Conservation (phyloP, 2,329 filamentous ascomycete genomes). For the Trichoderma lentiforme region DNA sequence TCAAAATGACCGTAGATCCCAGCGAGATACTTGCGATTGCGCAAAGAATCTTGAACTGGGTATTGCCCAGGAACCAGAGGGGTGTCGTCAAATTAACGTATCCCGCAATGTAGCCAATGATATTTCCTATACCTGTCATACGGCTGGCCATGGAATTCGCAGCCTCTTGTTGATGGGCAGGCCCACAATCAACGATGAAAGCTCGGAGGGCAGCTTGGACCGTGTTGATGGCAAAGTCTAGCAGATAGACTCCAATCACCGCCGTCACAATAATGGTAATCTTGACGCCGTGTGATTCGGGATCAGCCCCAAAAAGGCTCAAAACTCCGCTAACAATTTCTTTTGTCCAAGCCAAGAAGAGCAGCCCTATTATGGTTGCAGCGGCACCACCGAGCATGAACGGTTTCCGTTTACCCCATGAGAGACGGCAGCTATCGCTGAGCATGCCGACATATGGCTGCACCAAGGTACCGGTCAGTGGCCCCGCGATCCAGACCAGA, state of each 20-base stretch:
- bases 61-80: constrained; percentile 77
- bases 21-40: constrained; percentile 77
- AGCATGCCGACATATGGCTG: constrained; percentile 81
- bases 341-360: constrained; percentile 70
- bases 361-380: constrained; percentile 64
- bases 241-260: constrained; percentile 80
- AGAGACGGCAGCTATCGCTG: constrained; percentile 71
- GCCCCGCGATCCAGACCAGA: constrained; percentile 80
- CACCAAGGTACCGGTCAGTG: constrained; percentile 72
- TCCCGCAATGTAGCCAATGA: constrained; percentile 83
- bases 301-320: constrained; percentile 66
- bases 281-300: constrained; percentile 62
- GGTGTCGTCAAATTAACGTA: constrained; percentile 74
- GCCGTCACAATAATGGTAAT: constrained; percentile 70
- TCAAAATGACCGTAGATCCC: constrained; percentile 65
- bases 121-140: constrained; percentile 83
- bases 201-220: constrained; percentile 89
- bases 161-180: constrained; percentile 86
- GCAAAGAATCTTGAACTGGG: constrained; percentile 91
- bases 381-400: constrained; percentile 72
- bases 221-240: constrained; percentile 96
- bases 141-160: constrained; percentile 94
- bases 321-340: constrained; percentile 69
- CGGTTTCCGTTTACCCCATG: constrained; percentile 76
- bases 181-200: constrained; percentile 90